phyloP scores from a whole-genome alignment of 495 filamentous ascomycete species.

The Aspergillus coremiiformis region DNA sequence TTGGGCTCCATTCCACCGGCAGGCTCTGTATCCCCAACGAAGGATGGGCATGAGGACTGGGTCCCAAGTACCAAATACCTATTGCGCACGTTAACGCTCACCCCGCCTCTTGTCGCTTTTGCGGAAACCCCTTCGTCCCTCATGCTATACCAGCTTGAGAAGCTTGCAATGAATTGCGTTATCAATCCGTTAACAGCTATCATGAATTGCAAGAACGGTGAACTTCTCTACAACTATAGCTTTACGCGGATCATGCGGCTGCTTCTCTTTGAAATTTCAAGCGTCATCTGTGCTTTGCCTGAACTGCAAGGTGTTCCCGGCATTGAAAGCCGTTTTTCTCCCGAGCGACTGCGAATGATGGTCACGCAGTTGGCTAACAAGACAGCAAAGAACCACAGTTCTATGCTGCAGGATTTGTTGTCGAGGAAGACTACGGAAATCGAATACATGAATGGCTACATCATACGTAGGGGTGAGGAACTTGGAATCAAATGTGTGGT shows the following conservation, averaged over 20 bases:
- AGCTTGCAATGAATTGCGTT: conserved; percentile 70
- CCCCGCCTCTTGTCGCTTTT: conserved; percentile 40
- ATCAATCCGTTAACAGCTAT: conserved; percentile 78
- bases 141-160: conserved; percentile 60
- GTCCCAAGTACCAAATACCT: conserved; percentile 41
- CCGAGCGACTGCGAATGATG: conserved; percentile 48
- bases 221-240: conserved; percentile 53
- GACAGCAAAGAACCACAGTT: conserved; percentile 62
- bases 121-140: conserved; percentile 38
- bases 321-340: conserved; percentile 46
- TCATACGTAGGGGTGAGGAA: conserved; percentile 63
- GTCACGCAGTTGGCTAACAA: conserved; percentile 50
- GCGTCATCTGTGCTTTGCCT: conserved; percentile 55
- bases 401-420: conserved; percentile 73
- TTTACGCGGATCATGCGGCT: conserved; percentile 51
- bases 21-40: conserved; percentile 11
- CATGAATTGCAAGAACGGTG: conserved; percentile 65
- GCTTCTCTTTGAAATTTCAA: conserved; percentile 58
- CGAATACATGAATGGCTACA: conserved; percentile 78
- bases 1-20: conserved; percentile 46
- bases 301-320: conserved; percentile 60
- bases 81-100: conserved; percentile 43
- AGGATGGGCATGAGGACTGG: conserved; percentile 25
- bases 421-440: conserved; percentile 63
- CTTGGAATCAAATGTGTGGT: conserved; percentile 55